Base-by-base conservation (phyloP, 2,329 filamentous ascomycete genomes). In the Sclerotinia glacialis region DNA sequence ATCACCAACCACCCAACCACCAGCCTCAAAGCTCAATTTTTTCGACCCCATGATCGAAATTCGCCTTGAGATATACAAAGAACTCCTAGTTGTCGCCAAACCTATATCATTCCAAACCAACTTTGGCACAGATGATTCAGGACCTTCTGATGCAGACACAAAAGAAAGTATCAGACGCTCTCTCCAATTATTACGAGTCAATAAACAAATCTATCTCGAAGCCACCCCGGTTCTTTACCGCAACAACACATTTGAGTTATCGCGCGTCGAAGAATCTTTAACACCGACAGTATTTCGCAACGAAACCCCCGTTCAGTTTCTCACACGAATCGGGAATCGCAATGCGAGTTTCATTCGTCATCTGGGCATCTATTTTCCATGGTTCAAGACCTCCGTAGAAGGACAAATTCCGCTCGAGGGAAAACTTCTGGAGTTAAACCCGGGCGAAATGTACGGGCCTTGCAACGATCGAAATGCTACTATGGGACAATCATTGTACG, bases 101-200 rank as follows among this genome's bases (percentile, higher is more conserved):
- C 16, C 49, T n/a, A n/a, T n/a, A n/a, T n/a, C n/a, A n/a, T n/a
- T n/a, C n/a, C n/a, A n/a, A n/a, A n/a, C n/a, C n/a, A n/a, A n/a
- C n/a, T n/a, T n/a, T n/a, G n/a, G n/a, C n/a, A n/a, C n/a, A n/a
- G n/a, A n/a, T n/a, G n/a, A n/a, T n/a, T n/a, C n/a, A n/a, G n/a
- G n/a, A n/a, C n/a, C n/a, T n/a, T n/a, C n/a, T n/a, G 16, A 8
- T 3, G 3, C 7, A 16, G 3, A 5, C 0, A 5, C 23, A 21
- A 18, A 52, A 52, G 16, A 31, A 2, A 5, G 26, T 18, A 2
- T 11, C 16, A 5, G 16, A 5, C 4, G 8, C 2, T 31, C 49
- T 52, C 49, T 28, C 49, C 26, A 11, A 21, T 16, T 52, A 18
- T 21, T 52, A 8, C 49, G 49, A 18, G 26, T 31, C 7, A 52